A percentile compares a stretch with the other conserved stretches of the same genome.
These are phyloP conservation scores for Pseudonitzschia pungens DNA, from an alignment of 108 stramenopile genomes.

Conservation along the genomic window DNA sequence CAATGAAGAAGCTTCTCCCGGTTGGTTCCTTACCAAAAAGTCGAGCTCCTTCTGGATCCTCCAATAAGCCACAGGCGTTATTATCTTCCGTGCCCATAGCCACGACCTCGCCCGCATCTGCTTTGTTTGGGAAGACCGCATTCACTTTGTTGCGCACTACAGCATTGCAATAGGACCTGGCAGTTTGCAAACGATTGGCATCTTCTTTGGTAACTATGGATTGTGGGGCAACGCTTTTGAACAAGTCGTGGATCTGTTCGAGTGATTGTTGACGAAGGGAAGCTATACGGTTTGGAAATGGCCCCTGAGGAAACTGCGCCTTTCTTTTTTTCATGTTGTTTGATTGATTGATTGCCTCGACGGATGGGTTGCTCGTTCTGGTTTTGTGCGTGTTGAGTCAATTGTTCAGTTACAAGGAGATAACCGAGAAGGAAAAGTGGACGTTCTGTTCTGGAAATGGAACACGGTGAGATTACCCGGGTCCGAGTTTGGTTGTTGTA, in stretches of 20 bases:
- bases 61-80: slow-evolving; percentile 4
- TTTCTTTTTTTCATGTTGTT: slow-evolving; percentile 20
- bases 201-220: background rate
- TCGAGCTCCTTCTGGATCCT: slow-evolving; percentile 5
- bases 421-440: no score
- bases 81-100: slow-evolving; percentile 14
- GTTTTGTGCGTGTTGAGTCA: background rate
- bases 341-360: background rate
- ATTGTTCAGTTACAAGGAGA: no score
- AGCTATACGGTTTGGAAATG: background rate
- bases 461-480: no score
- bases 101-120: slow-evolving; percentile 5
- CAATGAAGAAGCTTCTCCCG: background rate
- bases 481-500: no score
- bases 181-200: background rate
- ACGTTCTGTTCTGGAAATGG: no score
- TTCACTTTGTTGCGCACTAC: background rate
- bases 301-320: background rate
- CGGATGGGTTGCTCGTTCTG: background rate
- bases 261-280: background rate
- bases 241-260: background rate
- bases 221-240: background rate
- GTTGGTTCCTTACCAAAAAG: slow-evolving; percentile 11
- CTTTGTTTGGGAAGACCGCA: background rate
- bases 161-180: background rate